Percentiles rank a stretch among this genome's conserved stretches.
Evolutionary conservation across 176 grass and related monocot genomes (phyloP).

Genomic region (Hyparrhenia diplandra): DNA sequence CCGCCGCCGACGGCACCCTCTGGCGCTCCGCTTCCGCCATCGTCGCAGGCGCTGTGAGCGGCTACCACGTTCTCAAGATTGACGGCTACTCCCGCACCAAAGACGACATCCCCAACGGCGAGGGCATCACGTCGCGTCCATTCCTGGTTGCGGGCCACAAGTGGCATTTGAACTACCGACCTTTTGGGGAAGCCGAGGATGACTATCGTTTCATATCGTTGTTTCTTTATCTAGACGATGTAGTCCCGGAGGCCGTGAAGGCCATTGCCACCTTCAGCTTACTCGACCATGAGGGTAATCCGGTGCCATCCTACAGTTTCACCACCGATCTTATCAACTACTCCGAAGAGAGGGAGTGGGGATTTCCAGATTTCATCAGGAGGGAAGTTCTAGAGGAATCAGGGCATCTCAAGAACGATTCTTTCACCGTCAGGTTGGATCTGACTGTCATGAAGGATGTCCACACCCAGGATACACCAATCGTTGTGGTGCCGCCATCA

Average conservation of each 20-base stretch:
- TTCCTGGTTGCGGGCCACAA: no score
- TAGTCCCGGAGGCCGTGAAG: neutral
- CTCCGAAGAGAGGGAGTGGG: neutral
- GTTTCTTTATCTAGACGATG: no score
- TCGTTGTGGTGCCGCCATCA: no score
- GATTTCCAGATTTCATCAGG: neutral
- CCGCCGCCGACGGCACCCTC: no score
- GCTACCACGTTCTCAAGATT: no score
- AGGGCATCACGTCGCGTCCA: no score
- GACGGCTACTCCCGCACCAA: no score
- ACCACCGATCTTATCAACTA: neutral
- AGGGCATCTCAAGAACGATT: neutral
- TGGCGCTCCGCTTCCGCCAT: no score
- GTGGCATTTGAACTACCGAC: conserved; percentile 11
- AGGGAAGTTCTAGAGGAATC: conserved; percentile 10
- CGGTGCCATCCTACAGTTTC: neutral
- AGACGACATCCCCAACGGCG: no score
- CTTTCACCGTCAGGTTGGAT: neutral
- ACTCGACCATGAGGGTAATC: neutral
- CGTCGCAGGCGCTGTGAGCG: no score
- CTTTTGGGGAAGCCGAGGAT: neutral
- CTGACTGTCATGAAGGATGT: neutral
- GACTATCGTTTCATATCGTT: neutral
- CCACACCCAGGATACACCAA: neutral
- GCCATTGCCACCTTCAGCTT: neutral